phyloP scores from a whole-genome alignment of 805 yeast genomes.

The Pichia pseudocactophila region DNA sequence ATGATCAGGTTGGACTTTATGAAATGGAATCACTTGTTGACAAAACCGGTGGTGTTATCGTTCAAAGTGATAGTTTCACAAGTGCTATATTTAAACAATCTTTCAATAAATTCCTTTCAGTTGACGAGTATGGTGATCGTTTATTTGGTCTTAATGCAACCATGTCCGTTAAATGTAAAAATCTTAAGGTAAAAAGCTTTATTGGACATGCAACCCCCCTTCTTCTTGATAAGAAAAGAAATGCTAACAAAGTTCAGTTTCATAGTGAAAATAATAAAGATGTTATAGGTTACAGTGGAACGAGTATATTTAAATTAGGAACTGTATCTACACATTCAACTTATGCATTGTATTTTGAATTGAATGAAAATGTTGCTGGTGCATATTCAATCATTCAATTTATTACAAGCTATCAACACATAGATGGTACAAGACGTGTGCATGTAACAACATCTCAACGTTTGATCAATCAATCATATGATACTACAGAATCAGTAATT shows the following conservation, averaged over 20 bases:
- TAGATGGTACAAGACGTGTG: conserved; percentile 46
- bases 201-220: conserved; percentile 56
- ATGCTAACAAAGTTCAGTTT: neutral
- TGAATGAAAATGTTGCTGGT: conserved; percentile 16
- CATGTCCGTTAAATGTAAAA: conserved; percentile 46
- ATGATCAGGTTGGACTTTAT: conserved; percentile 59
- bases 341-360: conserved; percentile 50
- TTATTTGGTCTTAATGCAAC: conserved; percentile 53
- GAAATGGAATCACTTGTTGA: conserved; percentile 55
- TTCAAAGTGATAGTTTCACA: conserved; percentile 55
- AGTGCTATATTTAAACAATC: conserved; percentile 65
- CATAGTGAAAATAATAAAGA: conserved; percentile 12
- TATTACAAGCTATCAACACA: conserved; percentile 53
- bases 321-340: conserved; percentile 48
- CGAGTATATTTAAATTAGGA: conserved; percentile 54
- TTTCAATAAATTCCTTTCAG: conserved; percentile 40
- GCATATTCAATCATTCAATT: conserved; percentile 36
- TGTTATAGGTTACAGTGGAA: conserved; percentile 40
- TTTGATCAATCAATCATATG: conserved; percentile 31
- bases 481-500: conserved; percentile 29
- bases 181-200: conserved; percentile 47
- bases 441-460: conserved; percentile 52
- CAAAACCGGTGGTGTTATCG: conserved; percentile 54
- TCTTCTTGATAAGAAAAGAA: neutral
- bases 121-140: conserved; percentile 27